These are phyloP conservation scores for Recurvomyces mirabilis DNA, from an alignment of 495 filamentous ascomycete genomes.

Conservation along the genomic window DNA sequence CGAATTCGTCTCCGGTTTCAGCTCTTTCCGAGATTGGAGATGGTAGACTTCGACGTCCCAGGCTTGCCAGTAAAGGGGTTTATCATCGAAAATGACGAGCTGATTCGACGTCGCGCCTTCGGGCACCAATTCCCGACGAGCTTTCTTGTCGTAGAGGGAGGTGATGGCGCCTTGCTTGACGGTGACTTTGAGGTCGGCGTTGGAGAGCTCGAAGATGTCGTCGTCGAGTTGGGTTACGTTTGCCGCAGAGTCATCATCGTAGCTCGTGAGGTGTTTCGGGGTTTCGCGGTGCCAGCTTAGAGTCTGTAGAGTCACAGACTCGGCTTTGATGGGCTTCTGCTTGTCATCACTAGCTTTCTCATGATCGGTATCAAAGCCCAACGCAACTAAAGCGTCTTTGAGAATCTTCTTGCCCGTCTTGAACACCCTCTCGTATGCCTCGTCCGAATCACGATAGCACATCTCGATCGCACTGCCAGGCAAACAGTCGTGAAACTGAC, in stretches of 20 bases:
- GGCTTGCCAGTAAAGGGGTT: conserved; percentile 96
- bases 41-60: conserved; percentile 99
- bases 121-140: conserved; percentile 64
- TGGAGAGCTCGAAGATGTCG: conserved; percentile 69
- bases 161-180: conserved; percentile 67
- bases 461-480: conserved; percentile 94
- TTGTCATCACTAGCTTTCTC: background rate
- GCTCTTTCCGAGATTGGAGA: conserved; percentile 69
- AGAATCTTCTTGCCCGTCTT: conserved; percentile 60
- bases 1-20: conserved; percentile 44
- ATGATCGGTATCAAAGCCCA: conserved; percentile 44
- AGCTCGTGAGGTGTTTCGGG: background rate
- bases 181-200: conserved; percentile 58
- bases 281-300: conserved; percentile 37
- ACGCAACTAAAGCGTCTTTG: conserved; percentile 50
- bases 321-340: background rate
- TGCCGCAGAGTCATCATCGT: background rate
- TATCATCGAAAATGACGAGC: conserved; percentile 92
- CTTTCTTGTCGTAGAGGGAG: conserved; percentile 63
- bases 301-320: conserved; percentile 35
- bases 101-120: conserved; percentile 77
- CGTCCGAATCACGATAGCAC: conserved; percentile 87
- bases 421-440: conserved; percentile 77
- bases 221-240: conserved; percentile 47
- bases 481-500: conserved; percentile 95